These are phyloP conservation scores for Sugiyamaella smithiae DNA, from an alignment of 805 yeast species.

Conservation along the genomic window DNA sequence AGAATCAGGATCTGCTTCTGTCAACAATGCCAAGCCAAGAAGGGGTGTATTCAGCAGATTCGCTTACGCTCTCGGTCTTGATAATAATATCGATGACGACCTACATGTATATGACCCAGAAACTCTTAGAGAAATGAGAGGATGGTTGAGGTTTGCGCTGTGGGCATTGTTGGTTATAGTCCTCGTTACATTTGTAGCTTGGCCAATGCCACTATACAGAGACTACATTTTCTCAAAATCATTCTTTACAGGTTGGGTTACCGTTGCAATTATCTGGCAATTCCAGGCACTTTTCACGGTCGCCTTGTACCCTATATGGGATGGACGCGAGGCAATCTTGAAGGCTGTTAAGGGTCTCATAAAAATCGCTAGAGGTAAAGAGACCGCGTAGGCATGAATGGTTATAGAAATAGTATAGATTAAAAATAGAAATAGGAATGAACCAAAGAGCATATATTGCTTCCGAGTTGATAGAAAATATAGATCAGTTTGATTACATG, in stretches of 20 bases:
- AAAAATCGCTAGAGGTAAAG: too few species aligned
- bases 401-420: too few species aligned
- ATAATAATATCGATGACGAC: constrained; percentile 3
- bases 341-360: constrained; percentile 62
- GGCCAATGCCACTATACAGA: constrained; percentile 85
- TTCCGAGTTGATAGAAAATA: too few species aligned
- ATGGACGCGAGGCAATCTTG: constrained; percentile 65
- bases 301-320: constrained; percentile 64
- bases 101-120: constrained; percentile 17
- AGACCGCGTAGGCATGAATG: too few species aligned
- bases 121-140: constrained; percentile 11
- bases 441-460: too few species aligned
- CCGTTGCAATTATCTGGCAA: constrained; percentile 71
- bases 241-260: constrained; percentile 80
- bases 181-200: constrained; percentile 56
- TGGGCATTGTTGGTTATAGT: constrained; percentile 33
- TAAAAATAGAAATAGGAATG: too few species aligned
- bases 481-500: too few species aligned
- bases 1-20: neutral
- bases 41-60: neutral
- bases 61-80: neutral
- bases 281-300: constrained; percentile 48
- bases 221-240: constrained; percentile 62
- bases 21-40: neutral
- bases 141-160: constrained; percentile 14